Evolutionary conservation across 2,329 filamentous ascomycete species (phyloP), one percentile per base, ranked within the genome.

Genomic region (Aspergillus sp.): DNA sequence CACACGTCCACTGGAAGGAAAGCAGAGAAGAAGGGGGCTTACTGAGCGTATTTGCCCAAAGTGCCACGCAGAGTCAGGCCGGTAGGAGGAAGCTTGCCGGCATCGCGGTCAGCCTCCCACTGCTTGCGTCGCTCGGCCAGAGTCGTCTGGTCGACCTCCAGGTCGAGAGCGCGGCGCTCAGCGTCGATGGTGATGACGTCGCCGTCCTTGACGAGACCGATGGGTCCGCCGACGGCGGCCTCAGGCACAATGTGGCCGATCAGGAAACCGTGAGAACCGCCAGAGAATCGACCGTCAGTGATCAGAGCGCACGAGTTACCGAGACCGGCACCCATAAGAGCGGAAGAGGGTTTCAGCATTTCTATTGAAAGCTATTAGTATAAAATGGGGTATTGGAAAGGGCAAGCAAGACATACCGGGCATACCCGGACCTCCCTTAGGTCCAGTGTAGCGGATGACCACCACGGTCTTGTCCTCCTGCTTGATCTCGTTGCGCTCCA

Each of bases 171-270:
- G 49, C 85, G 85, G 72, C 87, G 86, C 75, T 93, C 89, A 0
- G 92, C 90, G 69, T 96, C 91, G 61, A 96, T 96, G 52, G 87
- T 86, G 66, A 96, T 89, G 59, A 82, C 82, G 73, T 96, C 92
- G 26, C 92, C 92, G 66, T 96, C 88, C 67, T 84, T 75, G n/a
- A 95, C 89, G 11, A 96, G 82, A 14, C 85, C 92, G 63, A 96
- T 95, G 2, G 92, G 92, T 0, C 92, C 92, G 53, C 92, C 92
- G 65, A 90, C 90, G 72, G 91, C 88, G 9, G 92, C 92, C 78
- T 96, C 92, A 26, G 92, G 92, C 46, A 93, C 91, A 63, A 96
- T 90, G 77, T 95, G 91, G 1, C 91, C 91, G 69, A 95, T 94
- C 67, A 95, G 80, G 84, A 95, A 95, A 45, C 91, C 91, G 83